phyloP scores from a whole-genome alignment of 306 rosid species.

The Corylus avellana region DNA sequence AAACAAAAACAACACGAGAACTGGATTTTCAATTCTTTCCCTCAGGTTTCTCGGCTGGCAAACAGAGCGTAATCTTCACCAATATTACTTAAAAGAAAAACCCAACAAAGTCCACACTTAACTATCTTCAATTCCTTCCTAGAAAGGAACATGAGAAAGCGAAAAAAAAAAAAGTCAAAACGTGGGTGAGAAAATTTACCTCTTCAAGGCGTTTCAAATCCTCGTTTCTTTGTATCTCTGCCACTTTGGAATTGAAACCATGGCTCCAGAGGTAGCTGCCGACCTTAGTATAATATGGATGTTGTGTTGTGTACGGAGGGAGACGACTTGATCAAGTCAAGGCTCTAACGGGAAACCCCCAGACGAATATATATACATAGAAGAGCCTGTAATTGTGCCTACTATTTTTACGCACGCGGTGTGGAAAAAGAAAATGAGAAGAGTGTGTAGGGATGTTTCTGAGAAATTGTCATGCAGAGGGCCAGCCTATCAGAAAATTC shows the following conservation, averaged over 20 bases:
- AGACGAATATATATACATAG: not conserved
- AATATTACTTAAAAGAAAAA: not conserved
- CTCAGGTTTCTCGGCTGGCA: constrained; percentile 13
- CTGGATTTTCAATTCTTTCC: not conserved
- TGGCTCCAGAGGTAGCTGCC: not conserved
- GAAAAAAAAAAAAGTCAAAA: not conserved
- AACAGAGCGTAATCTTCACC: not conserved
- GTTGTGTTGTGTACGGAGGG: not conserved
- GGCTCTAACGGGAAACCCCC: constrained; percentile 16
- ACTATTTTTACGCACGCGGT: constrained; percentile 2
- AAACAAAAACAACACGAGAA: not conserved
- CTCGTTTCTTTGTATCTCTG: not conserved
- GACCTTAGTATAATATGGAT: not conserved
- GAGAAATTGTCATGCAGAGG: not conserved
- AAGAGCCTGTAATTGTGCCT: not conserved
- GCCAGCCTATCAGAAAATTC: not conserved
- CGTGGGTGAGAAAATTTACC: constrained; percentile 4
- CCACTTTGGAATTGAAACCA: not conserved
- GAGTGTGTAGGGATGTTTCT: not conserved
- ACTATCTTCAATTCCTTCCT: not conserved
- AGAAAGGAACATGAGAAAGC: not conserved
- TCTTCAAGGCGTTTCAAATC: not conserved
- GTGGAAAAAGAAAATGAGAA: not conserved
- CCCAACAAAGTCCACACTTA: not conserved
- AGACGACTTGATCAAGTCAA: constrained; percentile 37